phyloP scores from a whole-genome alignment of 805 yeast genomes.

The Lachancea quebecensis region DNA sequence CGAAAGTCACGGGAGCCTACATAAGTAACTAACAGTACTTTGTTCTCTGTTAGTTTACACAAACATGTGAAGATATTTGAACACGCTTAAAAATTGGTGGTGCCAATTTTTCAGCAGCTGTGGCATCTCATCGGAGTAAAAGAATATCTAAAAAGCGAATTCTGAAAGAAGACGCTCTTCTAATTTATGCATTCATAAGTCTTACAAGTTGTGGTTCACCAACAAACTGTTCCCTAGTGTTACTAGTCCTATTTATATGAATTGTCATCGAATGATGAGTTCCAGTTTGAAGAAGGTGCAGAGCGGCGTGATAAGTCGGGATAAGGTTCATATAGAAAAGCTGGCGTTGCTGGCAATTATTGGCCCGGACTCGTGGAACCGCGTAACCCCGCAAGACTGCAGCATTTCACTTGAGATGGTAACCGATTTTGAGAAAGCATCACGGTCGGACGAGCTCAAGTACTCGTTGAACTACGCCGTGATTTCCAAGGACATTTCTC shows the following conservation, averaged over 20 bases:
- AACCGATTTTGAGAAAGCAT: constrained; percentile 68
- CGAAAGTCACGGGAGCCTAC: too few species aligned
- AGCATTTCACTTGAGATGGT: constrained; percentile 49
- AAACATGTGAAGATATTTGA: too few species aligned
- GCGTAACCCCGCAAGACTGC: constrained; percentile 61
- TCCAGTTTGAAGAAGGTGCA: not conserved
- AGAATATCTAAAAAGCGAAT: too few species aligned
- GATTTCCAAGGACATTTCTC: constrained; percentile 57
- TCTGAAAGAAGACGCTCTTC: too few species aligned
- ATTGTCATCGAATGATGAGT: not conserved
- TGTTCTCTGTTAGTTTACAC: too few species aligned
- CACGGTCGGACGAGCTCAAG: constrained; percentile 71
- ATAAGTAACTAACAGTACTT: too few species aligned
- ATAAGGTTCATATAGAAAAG: constrained; percentile 42
- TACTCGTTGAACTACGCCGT: constrained; percentile 87
- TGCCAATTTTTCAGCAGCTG: too few species aligned
- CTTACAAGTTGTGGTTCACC: too few species aligned
- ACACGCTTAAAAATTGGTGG: too few species aligned
- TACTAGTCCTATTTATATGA: not conserved
- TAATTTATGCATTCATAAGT: too few species aligned
- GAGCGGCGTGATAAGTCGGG: constrained; percentile 10
- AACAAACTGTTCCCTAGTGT: too few species aligned
- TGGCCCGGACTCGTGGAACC: constrained; percentile 72
- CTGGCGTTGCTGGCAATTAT: constrained; percentile 55
- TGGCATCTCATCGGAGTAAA: too few species aligned